Evolutionary conservation across 805 yeast genomes (phyloP).

Genomic region (Kluyveromyces siamensis): DNA sequence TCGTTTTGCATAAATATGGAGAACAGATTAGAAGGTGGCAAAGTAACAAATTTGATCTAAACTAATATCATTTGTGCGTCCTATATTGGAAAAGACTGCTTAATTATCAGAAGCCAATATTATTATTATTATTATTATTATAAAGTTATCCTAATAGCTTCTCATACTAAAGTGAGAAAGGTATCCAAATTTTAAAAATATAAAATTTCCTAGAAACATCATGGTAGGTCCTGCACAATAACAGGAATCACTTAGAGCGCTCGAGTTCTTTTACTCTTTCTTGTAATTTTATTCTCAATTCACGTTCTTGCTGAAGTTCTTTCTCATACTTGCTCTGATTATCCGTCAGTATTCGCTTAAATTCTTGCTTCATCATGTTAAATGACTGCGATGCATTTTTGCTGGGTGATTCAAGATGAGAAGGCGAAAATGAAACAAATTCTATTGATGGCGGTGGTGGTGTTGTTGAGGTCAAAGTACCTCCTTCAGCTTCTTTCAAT

Average conservation of each 20-base stretch:
- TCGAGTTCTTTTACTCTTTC: conserved; percentile 25
- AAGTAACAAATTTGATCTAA: background rate
- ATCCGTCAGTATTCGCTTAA: conserved; percentile 53
- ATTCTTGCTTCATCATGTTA: conserved; percentile 56
- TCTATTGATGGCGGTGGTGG: conserved; percentile 16
- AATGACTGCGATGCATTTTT: conserved; percentile 30
- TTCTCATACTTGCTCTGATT: conserved; percentile 53
- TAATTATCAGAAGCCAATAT: no score
- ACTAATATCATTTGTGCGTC: background rate
- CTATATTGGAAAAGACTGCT: no score
- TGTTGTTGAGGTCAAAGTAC: conserved; percentile 16
- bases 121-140: no score
- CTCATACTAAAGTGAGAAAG: no score
- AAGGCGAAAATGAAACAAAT: conserved; percentile 4
- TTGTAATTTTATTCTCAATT: conserved; percentile 39
- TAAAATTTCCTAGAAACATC: no score
- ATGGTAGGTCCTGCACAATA: no score
- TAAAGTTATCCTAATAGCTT: no score
- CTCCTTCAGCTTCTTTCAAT: conserved; percentile 24
- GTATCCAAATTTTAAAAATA: no score
- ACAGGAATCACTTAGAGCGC: background rate
- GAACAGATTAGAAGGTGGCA: conserved; percentile 30
- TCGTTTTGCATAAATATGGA: conserved; percentile 33
- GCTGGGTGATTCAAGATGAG: conserved; percentile 7
- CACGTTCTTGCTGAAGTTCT: conserved; percentile 48